Percentiles rank a stretch among this genome's conserved stretches.
Conservation (phyloP, 768 basidiomycete genomes). For the Lactarius akahatsu region DNA sequence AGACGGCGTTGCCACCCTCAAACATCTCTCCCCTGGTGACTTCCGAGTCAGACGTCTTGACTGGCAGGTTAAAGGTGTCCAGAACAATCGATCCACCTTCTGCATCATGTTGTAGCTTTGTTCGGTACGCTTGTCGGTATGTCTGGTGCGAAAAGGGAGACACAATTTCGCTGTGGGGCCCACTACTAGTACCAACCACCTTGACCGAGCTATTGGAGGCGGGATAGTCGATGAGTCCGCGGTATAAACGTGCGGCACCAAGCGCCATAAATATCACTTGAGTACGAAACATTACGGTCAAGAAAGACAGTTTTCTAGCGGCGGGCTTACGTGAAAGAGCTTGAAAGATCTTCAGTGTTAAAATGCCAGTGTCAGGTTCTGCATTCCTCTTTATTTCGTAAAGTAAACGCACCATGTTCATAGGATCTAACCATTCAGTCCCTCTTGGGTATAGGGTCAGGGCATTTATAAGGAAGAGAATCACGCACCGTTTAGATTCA, state of each 20-base stretch:
- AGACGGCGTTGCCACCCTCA: neutral
- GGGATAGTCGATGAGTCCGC: slow-evolving; percentile 16
- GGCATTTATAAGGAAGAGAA: neutral
- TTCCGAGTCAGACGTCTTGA: neutral
- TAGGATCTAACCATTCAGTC: slow-evolving; percentile 6
- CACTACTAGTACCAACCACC: neutral
- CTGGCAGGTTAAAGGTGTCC: neutral
- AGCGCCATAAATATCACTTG: slow-evolving; percentile 19
- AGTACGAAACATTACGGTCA: neutral
- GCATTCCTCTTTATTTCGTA: neutral
- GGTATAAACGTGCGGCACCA: slow-evolving; percentile 22
- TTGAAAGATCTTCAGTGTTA: slow-evolving; percentile 18
- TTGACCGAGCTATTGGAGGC: neutral
- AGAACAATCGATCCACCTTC: neutral
- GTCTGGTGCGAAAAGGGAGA: neutral
- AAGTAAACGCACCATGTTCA: slow-evolving; percentile 22
- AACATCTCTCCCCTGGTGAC: neutral
- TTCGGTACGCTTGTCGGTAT: neutral
- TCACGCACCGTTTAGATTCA: slow-evolving; percentile 24
- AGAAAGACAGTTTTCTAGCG: neutral
- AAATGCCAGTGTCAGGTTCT: neutral
- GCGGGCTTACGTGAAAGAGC: slow-evolving; percentile 8
- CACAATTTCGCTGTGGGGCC: neutral
- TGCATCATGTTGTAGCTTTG: neutral
- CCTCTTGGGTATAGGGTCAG: neutral